phyloP scores from a whole-genome alignment of 768 basidiomycete genomes.

The Auricularia sp. region DNA sequence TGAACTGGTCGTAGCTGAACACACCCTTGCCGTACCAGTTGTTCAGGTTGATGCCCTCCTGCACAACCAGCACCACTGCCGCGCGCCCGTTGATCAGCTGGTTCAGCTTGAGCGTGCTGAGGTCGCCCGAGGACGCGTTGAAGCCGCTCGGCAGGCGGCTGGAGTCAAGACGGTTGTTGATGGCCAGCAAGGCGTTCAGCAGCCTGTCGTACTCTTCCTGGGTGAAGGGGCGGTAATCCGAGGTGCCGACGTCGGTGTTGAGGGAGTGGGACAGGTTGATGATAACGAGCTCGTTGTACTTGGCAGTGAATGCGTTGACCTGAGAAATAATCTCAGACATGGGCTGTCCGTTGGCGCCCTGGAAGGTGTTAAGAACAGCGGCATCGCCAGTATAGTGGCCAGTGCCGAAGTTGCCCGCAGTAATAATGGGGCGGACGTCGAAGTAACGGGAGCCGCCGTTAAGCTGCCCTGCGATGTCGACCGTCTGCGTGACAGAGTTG shows the following conservation, averaged over 20 bases:
- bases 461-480: neutral
- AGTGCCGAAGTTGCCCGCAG: neutral
- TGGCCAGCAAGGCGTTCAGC: neutral
- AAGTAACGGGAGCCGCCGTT: neutral
- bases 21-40: neutral
- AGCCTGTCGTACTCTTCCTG: neutral
- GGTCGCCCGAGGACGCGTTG: neutral
- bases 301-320: neutral
- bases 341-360: neutral
- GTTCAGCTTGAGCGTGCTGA: neutral
- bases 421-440: neutral
- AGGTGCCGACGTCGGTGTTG: slow-evolving; percentile 1
- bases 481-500: neutral
- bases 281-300: neutral
- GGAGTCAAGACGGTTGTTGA: neutral
- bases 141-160: neutral
- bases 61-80: neutral
- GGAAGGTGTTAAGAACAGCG: slow-evolving; percentile 1
- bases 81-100: neutral
- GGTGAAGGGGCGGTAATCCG: neutral
- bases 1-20: neutral
- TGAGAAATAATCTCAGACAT: slow-evolving; percentile 1
- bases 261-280: neutral
- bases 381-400: slow-evolving; percentile 1
- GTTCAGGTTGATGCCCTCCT: neutral